Conservation (phyloP, 441 rosid genomes). For the Monsonia emarginata region DNA sequence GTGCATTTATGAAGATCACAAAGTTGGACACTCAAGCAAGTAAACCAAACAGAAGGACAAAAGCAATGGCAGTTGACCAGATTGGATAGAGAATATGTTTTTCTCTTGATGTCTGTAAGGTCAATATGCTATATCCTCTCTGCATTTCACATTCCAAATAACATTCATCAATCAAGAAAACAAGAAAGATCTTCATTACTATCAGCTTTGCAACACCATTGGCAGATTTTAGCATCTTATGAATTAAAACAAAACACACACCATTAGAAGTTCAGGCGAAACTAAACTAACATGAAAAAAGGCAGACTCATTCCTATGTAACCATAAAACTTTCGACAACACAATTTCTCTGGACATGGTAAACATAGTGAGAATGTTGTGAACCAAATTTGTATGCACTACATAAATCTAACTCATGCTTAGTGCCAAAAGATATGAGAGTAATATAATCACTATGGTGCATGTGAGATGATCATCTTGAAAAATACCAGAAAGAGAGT, state of each 20-base stretch:
- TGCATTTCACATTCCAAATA: background rate
- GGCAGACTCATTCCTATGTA: background rate
- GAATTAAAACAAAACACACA: background rate
- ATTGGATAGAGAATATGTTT: background rate
- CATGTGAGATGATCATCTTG: background rate
- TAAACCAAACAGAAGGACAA: background rate
- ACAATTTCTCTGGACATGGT: background rate
- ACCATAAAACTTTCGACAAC: background rate
- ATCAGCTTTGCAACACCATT: background rate
- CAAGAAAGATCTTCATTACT: background rate
- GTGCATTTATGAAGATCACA: background rate
- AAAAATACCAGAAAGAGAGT: background rate
- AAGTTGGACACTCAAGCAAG: background rate
- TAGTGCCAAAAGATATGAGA: background rate
- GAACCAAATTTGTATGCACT: background rate
- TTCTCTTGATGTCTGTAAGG: background rate
- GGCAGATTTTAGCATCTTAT: conserved; percentile 3
- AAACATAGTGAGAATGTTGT: background rate
- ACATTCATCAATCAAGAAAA: background rate
- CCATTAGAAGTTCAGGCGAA: background rate
- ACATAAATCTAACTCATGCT: background rate
- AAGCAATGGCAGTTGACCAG: background rate
- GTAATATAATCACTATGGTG: background rate
- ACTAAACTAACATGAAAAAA: background rate
- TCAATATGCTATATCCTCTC: background rate